These are phyloP conservation scores for Brassica carinata DNA, from an alignment of 345 rosid genomes.

Conservation along the genomic window DNA sequence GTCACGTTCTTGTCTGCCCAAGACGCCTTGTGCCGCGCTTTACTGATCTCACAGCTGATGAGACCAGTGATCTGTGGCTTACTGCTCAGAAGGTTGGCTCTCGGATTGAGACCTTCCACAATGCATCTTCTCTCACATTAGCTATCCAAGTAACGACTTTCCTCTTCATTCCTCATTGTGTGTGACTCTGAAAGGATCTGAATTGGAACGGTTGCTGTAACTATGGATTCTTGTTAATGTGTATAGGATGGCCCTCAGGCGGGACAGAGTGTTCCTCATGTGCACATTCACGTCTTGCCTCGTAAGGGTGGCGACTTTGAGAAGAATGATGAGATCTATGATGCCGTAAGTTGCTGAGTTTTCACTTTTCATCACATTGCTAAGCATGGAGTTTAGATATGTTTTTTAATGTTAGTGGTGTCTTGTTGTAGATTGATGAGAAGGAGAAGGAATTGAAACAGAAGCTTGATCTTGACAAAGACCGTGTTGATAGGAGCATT, in stretches of 20 bases:
- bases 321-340: slow-evolving; percentile 88
- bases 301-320: slow-evolving; percentile 85
- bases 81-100: slow-evolving; percentile 75
- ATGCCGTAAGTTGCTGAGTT: slow-evolving; percentile 58
- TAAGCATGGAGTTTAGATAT: not conserved
- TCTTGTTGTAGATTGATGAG: slow-evolving; percentile 56
- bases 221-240: slow-evolving; percentile 8
- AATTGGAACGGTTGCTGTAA: not conserved
- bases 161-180: not conserved
- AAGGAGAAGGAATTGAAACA: slow-evolving; percentile 72
- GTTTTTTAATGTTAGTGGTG: slow-evolving; percentile 10
- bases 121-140: slow-evolving; percentile 80
- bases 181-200: not conserved
- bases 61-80: slow-evolving; percentile 81
- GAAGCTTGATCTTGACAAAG: slow-evolving; percentile 78
- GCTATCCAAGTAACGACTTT: slow-evolving; percentile 63
- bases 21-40: slow-evolving; percentile 85
- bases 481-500: slow-evolving; percentile 66
- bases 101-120: slow-evolving; percentile 69
- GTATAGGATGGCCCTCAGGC: slow-evolving; percentile 88
- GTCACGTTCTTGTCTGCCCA: slow-evolving; percentile 97
- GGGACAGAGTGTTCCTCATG: slow-evolving; percentile 93
- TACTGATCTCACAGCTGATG: slow-evolving; percentile 81
- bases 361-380: not conserved
- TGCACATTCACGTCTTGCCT: slow-evolving; percentile 86